Evolutionary conservation across 495 filamentous ascomycete species (phyloP).

Genomic region (Neurospora sublineolata): DNA sequence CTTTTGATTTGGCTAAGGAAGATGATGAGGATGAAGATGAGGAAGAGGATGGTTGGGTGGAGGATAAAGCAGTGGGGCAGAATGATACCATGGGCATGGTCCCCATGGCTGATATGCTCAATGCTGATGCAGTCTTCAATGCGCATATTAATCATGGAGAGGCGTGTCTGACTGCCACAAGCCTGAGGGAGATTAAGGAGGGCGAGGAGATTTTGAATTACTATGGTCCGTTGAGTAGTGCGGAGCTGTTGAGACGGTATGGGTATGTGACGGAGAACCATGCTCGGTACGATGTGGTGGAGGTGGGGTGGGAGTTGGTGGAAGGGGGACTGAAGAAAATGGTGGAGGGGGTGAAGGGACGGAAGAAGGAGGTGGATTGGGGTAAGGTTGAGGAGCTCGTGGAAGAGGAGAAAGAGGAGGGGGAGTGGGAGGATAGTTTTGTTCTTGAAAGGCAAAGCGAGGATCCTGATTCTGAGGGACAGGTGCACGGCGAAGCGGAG

Average conservation of each 20-base stretch:
- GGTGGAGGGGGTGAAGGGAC: slow-evolving; percentile 24
- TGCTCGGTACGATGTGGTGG: slow-evolving; percentile 66
- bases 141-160: slow-evolving; percentile 64
- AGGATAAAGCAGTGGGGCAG: slow-evolving; percentile 58
- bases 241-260: slow-evolving; percentile 76
- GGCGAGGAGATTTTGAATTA: slow-evolving; percentile 87
- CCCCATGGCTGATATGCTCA: slow-evolving; percentile 83
- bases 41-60: slow-evolving; percentile 51
- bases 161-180: slow-evolving; percentile 53
- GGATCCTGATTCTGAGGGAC: slow-evolving; percentile 27
- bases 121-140: slow-evolving; percentile 79
- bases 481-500: slow-evolving; percentile 16
- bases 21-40: slow-evolving; percentile 40
- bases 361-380: slow-evolving; percentile 27
- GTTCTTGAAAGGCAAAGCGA: slow-evolving; percentile 32
- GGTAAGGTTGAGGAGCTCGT: slow-evolving; percentile 22
- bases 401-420: slow-evolving; percentile 17
- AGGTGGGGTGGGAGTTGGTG: slow-evolving; percentile 51
- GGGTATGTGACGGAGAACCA: slow-evolving; percentile 79
- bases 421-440: slow-evolving; percentile 31
- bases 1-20: slow-evolving; percentile 64
- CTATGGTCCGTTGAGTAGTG: slow-evolving; percentile 72
- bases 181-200: slow-evolving; percentile 47
- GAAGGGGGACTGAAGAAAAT: slow-evolving; percentile 21
- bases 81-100: slow-evolving; percentile 68